These are phyloP conservation scores for Saccharomycopsis sp. DNA, from an alignment of 805 yeast genomes.

Conservation along the genomic window DNA sequence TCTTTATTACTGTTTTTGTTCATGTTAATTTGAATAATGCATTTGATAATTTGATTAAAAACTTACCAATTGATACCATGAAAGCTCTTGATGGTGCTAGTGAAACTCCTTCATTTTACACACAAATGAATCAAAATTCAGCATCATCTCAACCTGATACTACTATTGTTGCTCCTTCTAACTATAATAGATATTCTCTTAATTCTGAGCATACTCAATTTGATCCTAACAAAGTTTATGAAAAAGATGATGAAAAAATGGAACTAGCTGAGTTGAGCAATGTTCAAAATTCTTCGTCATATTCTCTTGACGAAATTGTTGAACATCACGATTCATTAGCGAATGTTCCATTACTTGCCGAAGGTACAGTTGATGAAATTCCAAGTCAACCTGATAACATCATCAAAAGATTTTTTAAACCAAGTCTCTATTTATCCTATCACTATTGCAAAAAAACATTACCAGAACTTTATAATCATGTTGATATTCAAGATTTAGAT, in stretches of 20 bases:
- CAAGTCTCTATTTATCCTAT: slow-evolving; percentile 42
- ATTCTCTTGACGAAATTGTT: slow-evolving; percentile 1
- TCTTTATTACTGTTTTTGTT: slow-evolving; percentile 55
- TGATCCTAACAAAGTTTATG: not conserved
- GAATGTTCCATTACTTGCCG: slow-evolving; percentile 57
- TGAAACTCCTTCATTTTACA: slow-evolving; percentile 41
- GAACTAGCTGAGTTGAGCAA: not conserved
- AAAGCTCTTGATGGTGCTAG: slow-evolving; percentile 63
- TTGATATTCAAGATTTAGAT: slow-evolving; percentile 33
- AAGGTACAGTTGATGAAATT: slow-evolving; percentile 38
- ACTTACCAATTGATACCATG: slow-evolving; percentile 66
- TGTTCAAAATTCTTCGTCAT: not conserved
- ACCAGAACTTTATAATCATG: slow-evolving; percentile 51
- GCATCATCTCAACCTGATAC: too few species aligned
- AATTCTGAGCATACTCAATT: slow-evolving; percentile 1
- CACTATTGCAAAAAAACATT: slow-evolving; percentile 36
- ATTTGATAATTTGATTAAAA: slow-evolving; percentile 47
- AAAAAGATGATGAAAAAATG: slow-evolving; percentile 8
- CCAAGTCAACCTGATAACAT: slow-evolving; percentile 20
- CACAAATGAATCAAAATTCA: not conserved
- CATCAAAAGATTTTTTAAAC: slow-evolving; percentile 37
- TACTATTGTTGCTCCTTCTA: too few species aligned
- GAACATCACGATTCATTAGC: slow-evolving; percentile 16
- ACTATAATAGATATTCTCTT: not conserved
- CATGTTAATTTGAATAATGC: slow-evolving; percentile 59